phyloP scores from a whole-genome alignment of 495 filamentous ascomycete genomes.

The Aspergillus incahuasiensis region DNA sequence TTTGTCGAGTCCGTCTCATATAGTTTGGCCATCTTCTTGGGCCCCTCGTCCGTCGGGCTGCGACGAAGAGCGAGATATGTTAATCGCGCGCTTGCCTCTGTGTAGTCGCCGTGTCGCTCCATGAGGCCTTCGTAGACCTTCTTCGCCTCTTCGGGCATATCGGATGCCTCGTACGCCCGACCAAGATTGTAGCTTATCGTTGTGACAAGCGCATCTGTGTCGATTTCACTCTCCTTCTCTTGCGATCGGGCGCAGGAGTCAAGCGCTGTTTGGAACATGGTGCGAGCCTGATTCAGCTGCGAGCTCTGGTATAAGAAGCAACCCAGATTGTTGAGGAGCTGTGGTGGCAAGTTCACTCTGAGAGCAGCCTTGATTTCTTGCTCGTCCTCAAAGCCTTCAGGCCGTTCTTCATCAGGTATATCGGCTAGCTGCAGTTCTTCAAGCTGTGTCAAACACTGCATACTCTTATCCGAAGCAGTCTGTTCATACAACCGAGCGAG shows the following conservation, averaged over 20 bases:
- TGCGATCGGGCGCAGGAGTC: slow-evolving; percentile 74
- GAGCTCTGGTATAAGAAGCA: slow-evolving; percentile 89
- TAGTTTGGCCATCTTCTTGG: slow-evolving; percentile 73
- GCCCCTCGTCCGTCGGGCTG: slow-evolving; percentile 77
- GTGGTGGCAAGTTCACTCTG: slow-evolving; percentile 74
- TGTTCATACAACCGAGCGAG: slow-evolving; percentile 85
- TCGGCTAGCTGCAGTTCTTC: slow-evolving; percentile 79
- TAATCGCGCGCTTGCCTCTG: slow-evolving; percentile 78
- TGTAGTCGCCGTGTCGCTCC: slow-evolving; percentile 80
- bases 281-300: slow-evolving; percentile 72
- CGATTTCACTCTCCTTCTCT: slow-evolving; percentile 55
- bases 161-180: slow-evolving; percentile 87
- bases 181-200: slow-evolving; percentile 95
- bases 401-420: slow-evolving; percentile 61
- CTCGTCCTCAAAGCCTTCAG: slow-evolving; percentile 62
- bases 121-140: slow-evolving; percentile 82
- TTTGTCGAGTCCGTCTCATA: slow-evolving; percentile 75
- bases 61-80: slow-evolving; percentile 87
- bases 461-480: slow-evolving; percentile 79
- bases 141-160: slow-evolving; percentile 74
- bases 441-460: slow-evolving; percentile 84
- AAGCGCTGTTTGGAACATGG: slow-evolving; percentile 82
- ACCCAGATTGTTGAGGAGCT: slow-evolving; percentile 94
- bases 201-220: slow-evolving; percentile 84
- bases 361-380: slow-evolving; percentile 50